phyloP scores from a whole-genome alignment of 345 rosid species.

The Durio zibethinus region DNA sequence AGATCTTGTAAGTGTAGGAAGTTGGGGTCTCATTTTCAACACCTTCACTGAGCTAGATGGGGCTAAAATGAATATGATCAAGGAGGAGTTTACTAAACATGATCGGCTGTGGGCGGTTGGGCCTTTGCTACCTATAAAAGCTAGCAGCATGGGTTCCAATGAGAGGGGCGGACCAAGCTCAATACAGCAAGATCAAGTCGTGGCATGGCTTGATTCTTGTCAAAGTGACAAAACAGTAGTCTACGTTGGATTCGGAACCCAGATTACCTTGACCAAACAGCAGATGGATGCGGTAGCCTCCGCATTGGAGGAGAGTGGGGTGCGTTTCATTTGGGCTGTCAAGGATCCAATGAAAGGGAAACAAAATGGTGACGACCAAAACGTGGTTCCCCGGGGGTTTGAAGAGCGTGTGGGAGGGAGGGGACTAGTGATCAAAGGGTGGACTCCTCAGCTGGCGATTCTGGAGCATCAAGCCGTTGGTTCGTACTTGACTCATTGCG shows the following conservation, averaged over 20 bases:
- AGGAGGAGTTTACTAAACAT: constrained; percentile 25
- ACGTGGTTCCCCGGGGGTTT: constrained; percentile 24
- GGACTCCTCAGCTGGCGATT: constrained; percentile 50
- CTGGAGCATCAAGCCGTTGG: constrained; percentile 45
- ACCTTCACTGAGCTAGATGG: constrained; percentile 42
- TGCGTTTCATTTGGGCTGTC: constrained; percentile 42
- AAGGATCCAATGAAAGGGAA: constrained; percentile 24
- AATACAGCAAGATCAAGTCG: too few relatives aligned
- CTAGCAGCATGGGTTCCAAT: too few relatives aligned
- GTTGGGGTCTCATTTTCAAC: constrained; percentile 57
- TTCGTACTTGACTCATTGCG: constrained; percentile 56
- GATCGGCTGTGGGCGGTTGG: too few relatives aligned
- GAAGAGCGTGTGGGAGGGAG: constrained; percentile 48
- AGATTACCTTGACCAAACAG: constrained; percentile 29
- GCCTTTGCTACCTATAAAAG: too few relatives aligned
- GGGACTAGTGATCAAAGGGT: constrained; percentile 46
- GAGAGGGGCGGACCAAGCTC: too few relatives aligned
- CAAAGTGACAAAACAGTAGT: constrained; percentile 36
- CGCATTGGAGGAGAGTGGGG: constrained; percentile 46
- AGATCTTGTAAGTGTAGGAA: constrained; percentile 21
- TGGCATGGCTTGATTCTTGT: too few relatives aligned
- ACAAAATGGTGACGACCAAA: not conserved
- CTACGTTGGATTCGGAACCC: constrained; percentile 72
- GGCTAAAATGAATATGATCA: constrained; percentile 38
- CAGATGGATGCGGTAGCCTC: constrained; percentile 43